These are phyloP conservation scores for Nicotiana noctiflora DNA, from an alignment of 257 asterid species.

Conservation along the genomic window DNA sequence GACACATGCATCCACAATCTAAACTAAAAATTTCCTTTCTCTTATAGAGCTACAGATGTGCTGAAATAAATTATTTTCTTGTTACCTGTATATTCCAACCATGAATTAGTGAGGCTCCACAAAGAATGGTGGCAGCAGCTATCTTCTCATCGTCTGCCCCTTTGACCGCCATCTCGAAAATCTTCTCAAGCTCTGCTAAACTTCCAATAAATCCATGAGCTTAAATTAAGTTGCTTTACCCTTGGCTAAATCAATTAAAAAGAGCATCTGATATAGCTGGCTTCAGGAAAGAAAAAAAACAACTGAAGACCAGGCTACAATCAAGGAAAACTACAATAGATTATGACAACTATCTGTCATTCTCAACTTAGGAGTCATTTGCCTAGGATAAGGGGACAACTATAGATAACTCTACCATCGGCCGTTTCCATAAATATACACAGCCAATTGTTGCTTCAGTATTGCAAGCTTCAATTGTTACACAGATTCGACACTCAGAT, in stretches of 20 bases:
- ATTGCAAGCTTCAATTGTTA: not conserved
- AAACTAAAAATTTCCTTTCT: not conserved
- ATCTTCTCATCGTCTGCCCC: constrained; percentile 74
- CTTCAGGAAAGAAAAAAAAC: constrained; percentile 25
- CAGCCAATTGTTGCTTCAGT: not conserved
- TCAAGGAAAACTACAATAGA: not conserved
- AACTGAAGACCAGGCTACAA: constrained; percentile 25
- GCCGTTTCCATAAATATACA: not conserved
- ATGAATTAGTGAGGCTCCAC: constrained; percentile 70
- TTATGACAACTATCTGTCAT: not conserved
- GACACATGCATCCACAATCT: not conserved
- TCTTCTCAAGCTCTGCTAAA: constrained; percentile 90
- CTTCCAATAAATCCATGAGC: constrained; percentile 93
- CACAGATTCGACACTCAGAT: not conserved
- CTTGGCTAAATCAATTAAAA: constrained; percentile 35
- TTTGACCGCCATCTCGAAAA: constrained; percentile 68
- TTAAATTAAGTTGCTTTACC: constrained; percentile 73
- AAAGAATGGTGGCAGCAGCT: constrained; percentile 87
- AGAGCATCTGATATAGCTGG: constrained; percentile 27
- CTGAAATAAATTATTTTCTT: constrained; percentile 1
- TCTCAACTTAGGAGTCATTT: not conserved
- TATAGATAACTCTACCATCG: not conserved
- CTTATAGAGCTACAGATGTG: not conserved
- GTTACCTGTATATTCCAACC: constrained; percentile 95
- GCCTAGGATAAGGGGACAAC: not conserved